Base-by-base conservation (phyloP, 495 filamentous ascomycete species). In the Collariella sp. region DNA sequence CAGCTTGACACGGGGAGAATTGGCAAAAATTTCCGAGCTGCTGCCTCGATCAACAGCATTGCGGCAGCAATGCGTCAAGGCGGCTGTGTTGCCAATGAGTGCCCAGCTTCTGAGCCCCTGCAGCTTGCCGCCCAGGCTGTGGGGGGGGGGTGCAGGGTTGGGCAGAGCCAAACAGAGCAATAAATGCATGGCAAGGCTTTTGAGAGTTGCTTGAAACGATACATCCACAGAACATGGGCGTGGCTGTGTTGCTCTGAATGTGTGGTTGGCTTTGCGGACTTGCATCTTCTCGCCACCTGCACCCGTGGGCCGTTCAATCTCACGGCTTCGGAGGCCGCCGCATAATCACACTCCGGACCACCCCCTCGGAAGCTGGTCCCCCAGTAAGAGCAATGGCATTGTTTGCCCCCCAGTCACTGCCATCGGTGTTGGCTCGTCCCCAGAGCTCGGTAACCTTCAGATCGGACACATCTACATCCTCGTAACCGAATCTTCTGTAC, bases 291-390 rank as follows among this genome's bases (percentile, higher is more conserved):
- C 9, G 26, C 26, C 26, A 31, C 26, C 26, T 31, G 26, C 26
- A 31, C 4, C 26, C 26, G 9, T 31, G 26, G n/a, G n/a, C n/a
- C n/a, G n/a, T 10, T 33, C 7, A 16, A 33, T 7, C 33, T 50
- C 15, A 11, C 46, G 24, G 33, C 23, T 52, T 61, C 5, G 55
- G 33, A 3, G 59, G 52, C 16, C 67, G 22, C 51, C 40, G 62
- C 67, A 69, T 69, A 24, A 69, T 59, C 16, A 59, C 60, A 11
- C 29, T 55, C 10, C 67, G 62, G 12, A 47, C 12, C 19, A 42
- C 43, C 2, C 67, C 67, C n/a, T 59, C 48, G 3, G 61, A 35
- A 4, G 56, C 31, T 0, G 62, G 56, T 10, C 61, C 62, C 10
- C 61, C 62, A 2, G 47, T 52, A 10, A 67, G 20, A 3, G 52